Base-by-base conservation (phyloP, 768 basidiomycete genomes). In the Amanita rimosa region DNA sequence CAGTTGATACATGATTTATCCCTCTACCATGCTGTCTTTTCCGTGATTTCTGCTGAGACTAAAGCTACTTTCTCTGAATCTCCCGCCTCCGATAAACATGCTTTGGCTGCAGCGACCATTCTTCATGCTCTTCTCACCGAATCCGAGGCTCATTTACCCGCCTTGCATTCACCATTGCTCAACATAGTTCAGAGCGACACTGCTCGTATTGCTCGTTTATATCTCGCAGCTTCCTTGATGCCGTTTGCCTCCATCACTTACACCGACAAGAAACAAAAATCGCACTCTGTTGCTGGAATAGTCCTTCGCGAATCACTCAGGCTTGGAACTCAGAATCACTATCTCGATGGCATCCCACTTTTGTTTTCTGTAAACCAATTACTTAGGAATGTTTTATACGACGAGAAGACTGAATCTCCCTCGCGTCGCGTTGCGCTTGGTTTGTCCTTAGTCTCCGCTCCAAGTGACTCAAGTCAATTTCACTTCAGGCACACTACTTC, bases 251-350 rank as follows among this genome's bases (percentile, higher is more conserved):
- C 67, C 4, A 60, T 84, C 13, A 76, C 72, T 3, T 86, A 81
- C 57, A 58, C 53, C 13, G 81, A 85, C 53, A 68, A 71, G 51
- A 92, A 89, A 62, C 76, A 79, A 40, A 87, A 78, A 55, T 58
- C 60, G 0, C 67, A 75, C 8, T 68, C 73, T 6, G 76, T 79
- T 0, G 72, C 83, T 4, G 81, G 86, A 47, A 77, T 78, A 26
- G 81, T 83, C 24, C 74, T 97, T 29, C 75, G 85, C 42, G 88
- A 95, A 41, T 86, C 87, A 5, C 64, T 96, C 50, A 97, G 94
- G 62, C 71, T 91, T 22, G 88, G 89, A 8, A 71, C 74, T 16
- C 83, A 85, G 56, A 79, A 84, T 53, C 81, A 87, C 57, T 88
- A 78, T 53, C 64, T 86, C 14, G 85, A 85, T 57, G 90, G 85